Percentiles rank a stretch among this genome's conserved stretches.
Evolutionary conservation across 129 eudicot genomes (phyloP).

Genomic region (Glebionis coronaria): DNA sequence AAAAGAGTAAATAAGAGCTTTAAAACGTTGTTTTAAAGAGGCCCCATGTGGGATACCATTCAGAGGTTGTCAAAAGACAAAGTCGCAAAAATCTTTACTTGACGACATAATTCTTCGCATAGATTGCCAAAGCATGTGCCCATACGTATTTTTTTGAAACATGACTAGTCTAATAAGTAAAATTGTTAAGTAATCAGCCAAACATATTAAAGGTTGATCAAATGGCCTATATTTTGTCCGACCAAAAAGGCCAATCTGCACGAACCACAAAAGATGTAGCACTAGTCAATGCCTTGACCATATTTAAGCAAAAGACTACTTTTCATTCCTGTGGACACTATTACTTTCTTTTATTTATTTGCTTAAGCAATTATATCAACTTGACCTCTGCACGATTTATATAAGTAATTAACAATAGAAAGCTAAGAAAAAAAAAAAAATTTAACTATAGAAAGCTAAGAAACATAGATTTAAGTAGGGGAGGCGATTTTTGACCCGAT

Average conservation of each 20-base stretch:
- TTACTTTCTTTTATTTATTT: background rate
- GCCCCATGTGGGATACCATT: no score
- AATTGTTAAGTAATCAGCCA: background rate
- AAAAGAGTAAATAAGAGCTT: no score
- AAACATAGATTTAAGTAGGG: no score
- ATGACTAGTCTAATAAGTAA: background rate
- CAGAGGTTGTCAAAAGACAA: no score
- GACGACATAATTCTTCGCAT: no score
- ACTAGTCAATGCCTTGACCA: conserved; percentile 24
- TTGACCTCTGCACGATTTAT: background rate
- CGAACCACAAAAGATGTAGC: conserved; percentile 17
- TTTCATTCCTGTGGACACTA: conserved; percentile 15
- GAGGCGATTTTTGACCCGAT: no score
- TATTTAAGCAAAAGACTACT: conserved; percentile 1
- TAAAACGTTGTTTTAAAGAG: no score
- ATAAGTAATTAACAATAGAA: no score
- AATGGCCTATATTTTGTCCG: conserved; percentile 35
- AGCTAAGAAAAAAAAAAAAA: no score
- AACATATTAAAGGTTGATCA: conserved; percentile 14
- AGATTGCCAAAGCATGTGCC: no score
- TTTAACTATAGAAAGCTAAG: no score
- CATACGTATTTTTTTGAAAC: background rate
- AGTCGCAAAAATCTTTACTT: no score
- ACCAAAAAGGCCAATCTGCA: conserved; percentile 28
- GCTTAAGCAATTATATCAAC: conserved; percentile 4